Base-by-base conservation (phyloP, 2,329 filamentous ascomycete species). In the Phaeosphaeriaceae sp. region DNA sequence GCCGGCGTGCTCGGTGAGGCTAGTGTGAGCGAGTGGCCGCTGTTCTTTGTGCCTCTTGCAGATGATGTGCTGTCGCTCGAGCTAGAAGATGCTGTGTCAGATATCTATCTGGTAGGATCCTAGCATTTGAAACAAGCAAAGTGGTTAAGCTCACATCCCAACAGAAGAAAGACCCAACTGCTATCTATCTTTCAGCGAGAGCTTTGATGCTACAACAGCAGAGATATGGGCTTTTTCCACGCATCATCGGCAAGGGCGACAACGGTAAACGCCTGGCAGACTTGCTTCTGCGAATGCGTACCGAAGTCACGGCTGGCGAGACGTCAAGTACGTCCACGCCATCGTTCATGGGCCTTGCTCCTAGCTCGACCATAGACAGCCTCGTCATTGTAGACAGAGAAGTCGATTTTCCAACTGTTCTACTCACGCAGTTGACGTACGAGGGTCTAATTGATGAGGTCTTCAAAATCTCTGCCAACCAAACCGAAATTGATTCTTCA, bases 381-480 rank as follows among this genome's bases (percentile, higher is more conserved):
- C 83, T 97, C 58, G 93, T 99, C 69, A 91, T 99, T 60, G 93
- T 99, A 54, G 95, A 99, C 77, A 91, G 95, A 50, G 93, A 97
- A 74, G 90, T 97, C 54, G 95, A 99, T 76, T 93, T 95, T 70
- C 92, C 94, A 17, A 97, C 95, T 1, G 90, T 91, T 0, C 84
- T 99, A 17, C 88, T 99, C 53, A 98, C 94, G 0, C 95, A 99
- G 75, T 82, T 99, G 61, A 99, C 95, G 1, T 99, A 99, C 71
- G 94, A 99, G 79, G 95, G 95, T 3, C 83, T 99, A 24, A 90
- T 99, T 53, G 96, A 99, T 72, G 95, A 99, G 75, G 85, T 95
- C 17, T 96, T 96, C 73, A 89, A 91, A 31, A 96, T 99, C 60
- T 88, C 91, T 64, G 91, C 97, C 72, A 98, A 96, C 71, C 93